Conservation (phyloP, 2,329 filamentous ascomycete species). For the Teratosphaeria viscida region DNA sequence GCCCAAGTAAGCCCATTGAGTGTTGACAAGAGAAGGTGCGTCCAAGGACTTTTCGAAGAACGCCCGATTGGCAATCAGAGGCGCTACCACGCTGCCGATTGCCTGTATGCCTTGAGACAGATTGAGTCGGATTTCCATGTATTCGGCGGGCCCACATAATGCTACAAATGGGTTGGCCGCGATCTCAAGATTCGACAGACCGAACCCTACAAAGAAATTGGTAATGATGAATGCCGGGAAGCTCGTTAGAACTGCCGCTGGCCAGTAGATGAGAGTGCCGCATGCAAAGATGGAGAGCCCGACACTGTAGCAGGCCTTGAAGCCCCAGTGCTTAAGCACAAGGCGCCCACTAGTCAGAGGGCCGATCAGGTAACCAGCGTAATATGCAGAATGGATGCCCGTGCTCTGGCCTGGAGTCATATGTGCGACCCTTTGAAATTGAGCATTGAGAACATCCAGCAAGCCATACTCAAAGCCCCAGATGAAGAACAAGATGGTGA, state of each 20-base stretch:
- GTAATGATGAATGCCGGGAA: conserved; percentile 51
- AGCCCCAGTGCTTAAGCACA: conserved; percentile 49
- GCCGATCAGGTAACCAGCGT: conserved; percentile 59
- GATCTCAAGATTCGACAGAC: conserved; percentile 50
- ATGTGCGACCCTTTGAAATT: conserved; percentile 52
- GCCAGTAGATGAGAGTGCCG: conserved; percentile 53
- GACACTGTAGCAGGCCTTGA: conserved; percentile 52
- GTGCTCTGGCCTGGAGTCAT: conserved; percentile 54
- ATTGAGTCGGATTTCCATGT: conserved; percentile 50
- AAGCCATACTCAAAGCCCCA: conserved; percentile 90
- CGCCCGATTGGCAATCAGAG: conserved; percentile 48
- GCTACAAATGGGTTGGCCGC: conserved; percentile 53
- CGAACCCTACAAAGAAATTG: conserved; percentile 52
- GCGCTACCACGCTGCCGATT: conserved; percentile 48
- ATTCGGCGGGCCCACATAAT: conserved; percentile 50
- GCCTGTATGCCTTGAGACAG: conserved; percentile 53
- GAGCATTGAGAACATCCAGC: conserved; percentile 67
- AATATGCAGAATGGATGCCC: conserved; percentile 61
- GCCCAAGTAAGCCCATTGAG: conserved; percentile 56
- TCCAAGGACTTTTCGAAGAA: conserved; percentile 41
- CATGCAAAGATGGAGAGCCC: conserved; percentile 53
- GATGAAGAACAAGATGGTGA: conserved; percentile 73
- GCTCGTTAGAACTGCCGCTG: conserved; percentile 51
- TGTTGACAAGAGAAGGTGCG: conserved; percentile 45
- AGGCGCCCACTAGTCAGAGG: conserved; percentile 55